Conservation (phyloP, 805 yeast species). For the Novakomyces olei region DNA sequence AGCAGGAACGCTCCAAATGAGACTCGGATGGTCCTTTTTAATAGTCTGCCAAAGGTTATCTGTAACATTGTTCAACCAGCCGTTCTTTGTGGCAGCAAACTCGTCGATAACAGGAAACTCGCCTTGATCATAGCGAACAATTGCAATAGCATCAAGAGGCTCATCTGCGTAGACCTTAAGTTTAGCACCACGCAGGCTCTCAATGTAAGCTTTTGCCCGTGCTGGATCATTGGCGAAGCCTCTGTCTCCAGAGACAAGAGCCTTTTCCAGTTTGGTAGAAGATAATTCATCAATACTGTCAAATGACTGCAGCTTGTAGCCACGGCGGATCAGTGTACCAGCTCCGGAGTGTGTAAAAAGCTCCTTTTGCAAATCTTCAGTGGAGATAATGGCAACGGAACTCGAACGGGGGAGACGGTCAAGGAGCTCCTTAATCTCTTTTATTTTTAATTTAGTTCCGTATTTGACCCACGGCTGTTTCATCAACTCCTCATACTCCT, state of each 20-base stretch:
- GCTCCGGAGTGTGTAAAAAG: slow-evolving; percentile 97
- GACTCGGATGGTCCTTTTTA: slow-evolving; percentile 43
- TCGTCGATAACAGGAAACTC: slow-evolving; percentile 54
- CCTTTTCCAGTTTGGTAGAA: slow-evolving; percentile 10
- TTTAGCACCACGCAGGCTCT: slow-evolving; percentile 34
- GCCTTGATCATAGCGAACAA: slow-evolving; percentile 18
- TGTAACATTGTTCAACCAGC: slow-evolving; percentile 94
- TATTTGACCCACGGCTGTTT: slow-evolving; percentile 95
- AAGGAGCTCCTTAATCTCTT: slow-evolving; percentile 83
- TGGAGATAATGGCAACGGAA: slow-evolving; percentile 92
- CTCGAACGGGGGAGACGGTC: slow-evolving; percentile 91
- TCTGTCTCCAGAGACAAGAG: slow-evolving; percentile 4
- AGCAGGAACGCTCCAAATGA: slow-evolving; percentile 80
- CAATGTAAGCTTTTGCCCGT: slow-evolving; percentile 64
- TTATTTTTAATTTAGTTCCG: slow-evolving; percentile 92
- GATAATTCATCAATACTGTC: slow-evolving; percentile 43
- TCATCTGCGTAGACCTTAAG: slow-evolving; percentile 85
- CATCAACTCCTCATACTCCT: slow-evolving; percentile 75
- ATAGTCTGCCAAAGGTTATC: slow-evolving; percentile 79
- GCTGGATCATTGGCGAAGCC: slow-evolving; percentile 47
- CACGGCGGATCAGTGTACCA: slow-evolving; percentile 94
- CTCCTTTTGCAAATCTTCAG: slow-evolving; percentile 86
- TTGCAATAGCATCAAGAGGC: slow-evolving; percentile 66
- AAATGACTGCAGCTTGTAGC: slow-evolving; percentile 57
- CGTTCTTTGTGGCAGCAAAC: slow-evolving; percentile 66